These are phyloP conservation scores for Trebouxia sp. DNA, from an alignment of 139 green algal species.

Conservation along the genomic window DNA sequence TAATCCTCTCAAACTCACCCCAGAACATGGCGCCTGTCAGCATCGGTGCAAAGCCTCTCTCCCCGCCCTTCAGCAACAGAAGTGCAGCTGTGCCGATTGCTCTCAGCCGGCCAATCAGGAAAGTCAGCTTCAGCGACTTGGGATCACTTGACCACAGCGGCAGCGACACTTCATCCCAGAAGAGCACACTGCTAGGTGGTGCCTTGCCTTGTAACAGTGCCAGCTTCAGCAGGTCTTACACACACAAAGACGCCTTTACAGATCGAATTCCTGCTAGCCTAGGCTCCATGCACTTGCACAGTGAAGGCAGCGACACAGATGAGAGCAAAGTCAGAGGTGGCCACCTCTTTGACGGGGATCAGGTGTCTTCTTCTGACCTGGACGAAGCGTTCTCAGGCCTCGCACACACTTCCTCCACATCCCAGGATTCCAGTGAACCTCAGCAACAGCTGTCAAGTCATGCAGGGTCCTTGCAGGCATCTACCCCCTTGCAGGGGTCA, in stretches of 20 bases:
- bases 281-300: not conserved
- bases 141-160: not conserved
- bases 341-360: slow-evolving; percentile 8
- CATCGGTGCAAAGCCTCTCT: slow-evolving; percentile 2
- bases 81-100: not conserved
- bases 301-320: not conserved
- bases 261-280: not conserved
- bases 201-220: not conserved
- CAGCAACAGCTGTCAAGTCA: too few relatives aligned
- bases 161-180: not conserved
- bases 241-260: not conserved
- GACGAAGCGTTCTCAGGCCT: not conserved
- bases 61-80: not conserved
- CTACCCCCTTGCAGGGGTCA: too few relatives aligned
- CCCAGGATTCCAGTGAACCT: too few relatives aligned
- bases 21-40: not conserved
- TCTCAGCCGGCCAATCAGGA: not conserved
- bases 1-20: too few relatives aligned
- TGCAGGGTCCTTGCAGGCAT: too few relatives aligned
- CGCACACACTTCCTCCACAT: not conserved
- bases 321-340: slow-evolving; percentile 18
- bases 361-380: not conserved
- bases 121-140: slow-evolving; percentile 11
- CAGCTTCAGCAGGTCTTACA: not conserved
- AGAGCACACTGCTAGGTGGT: not conserved